Percentiles rank a stretch among this genome's conserved stretches.
These are phyloP conservation scores for Leccinum glutinopallens DNA, from an alignment of 1,284 basidiomycete species.

Conservation along the genomic window DNA sequence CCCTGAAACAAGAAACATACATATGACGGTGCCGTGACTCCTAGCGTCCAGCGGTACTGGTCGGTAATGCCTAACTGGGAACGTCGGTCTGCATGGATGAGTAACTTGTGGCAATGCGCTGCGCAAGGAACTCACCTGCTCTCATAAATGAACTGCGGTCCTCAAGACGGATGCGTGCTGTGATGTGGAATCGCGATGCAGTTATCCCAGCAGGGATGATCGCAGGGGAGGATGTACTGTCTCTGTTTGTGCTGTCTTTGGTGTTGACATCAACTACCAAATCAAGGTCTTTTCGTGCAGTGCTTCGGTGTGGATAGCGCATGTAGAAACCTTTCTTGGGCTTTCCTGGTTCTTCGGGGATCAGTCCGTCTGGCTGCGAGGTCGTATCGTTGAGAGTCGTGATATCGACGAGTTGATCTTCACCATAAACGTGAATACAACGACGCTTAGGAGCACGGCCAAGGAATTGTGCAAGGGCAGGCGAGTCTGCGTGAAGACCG, in stretches of 20 bases:
- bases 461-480: too few species aligned
- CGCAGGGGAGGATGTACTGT: slow-evolving; percentile 5
- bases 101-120: not conserved
- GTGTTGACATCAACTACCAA: slow-evolving; percentile 21
- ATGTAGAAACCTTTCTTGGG: slow-evolving; percentile 40
- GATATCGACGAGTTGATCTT: slow-evolving; percentile 46
- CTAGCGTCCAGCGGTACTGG: slow-evolving; percentile 73
- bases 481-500: slow-evolving; percentile 69
- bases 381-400: slow-evolving; percentile 6
- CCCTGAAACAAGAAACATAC: slow-evolving; percentile 42
- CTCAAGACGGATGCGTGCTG: slow-evolving; percentile 57
- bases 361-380: slow-evolving; percentile 6
- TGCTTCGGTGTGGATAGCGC: slow-evolving; percentile 48
- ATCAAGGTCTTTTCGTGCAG: slow-evolving; percentile 41
- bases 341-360: slow-evolving; percentile 13
- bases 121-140: slow-evolving; percentile 42
- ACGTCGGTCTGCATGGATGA: slow-evolving; percentile 45
- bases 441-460: too few species aligned
- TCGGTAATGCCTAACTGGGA: slow-evolving; percentile 35
- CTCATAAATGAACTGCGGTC: slow-evolving; percentile 67
- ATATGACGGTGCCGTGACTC: slow-evolving; percentile 69
- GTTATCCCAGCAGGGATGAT: slow-evolving; percentile 26
- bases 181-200: slow-evolving; percentile 65
- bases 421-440: too few species aligned
- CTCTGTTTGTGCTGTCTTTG: not conserved